Conservation (phyloP, 2,329 filamentous ascomycete genomes). For the Grosmannia clavigera region DNA sequence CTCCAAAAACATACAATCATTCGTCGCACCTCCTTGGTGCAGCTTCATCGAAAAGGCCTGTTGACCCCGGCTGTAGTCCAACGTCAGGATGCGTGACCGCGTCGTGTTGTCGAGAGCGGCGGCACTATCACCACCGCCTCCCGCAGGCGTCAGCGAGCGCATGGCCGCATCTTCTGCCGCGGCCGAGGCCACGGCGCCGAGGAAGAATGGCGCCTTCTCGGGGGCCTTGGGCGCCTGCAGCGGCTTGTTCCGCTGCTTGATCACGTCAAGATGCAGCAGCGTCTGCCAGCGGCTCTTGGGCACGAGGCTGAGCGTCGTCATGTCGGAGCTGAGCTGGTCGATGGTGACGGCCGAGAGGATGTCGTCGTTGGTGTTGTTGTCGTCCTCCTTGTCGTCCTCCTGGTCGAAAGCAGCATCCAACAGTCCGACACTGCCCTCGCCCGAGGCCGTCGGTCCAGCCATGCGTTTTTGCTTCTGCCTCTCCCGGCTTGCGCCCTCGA, state of each 20-base stretch:
- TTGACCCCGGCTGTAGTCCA: conserved; percentile 46
- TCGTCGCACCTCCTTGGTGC: conserved; percentile 36
- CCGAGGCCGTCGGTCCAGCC: conserved; percentile 61
- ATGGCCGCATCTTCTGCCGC: conserved; percentile 5
- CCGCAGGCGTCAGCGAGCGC: conserved; percentile 7
- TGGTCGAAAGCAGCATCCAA: conserved; percentile 65
- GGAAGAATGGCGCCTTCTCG: conserved; percentile 62
- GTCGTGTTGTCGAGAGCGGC: conserved; percentile 4
- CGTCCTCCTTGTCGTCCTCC: conserved; percentile 25
- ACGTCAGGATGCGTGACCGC: conserved; percentile 55
- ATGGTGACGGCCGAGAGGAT: conserved; percentile 42
- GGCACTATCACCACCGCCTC: background rate
- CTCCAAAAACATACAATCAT: conserved; percentile 43
- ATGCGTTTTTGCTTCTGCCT: conserved; percentile 22
- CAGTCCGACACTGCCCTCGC: conserved; percentile 65
- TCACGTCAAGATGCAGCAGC: conserved; percentile 78
- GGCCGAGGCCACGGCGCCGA: conserved; percentile 11
- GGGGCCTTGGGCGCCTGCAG: conserved; percentile 83
- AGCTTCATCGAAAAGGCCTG: conserved; percentile 47
- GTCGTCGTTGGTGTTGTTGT: conserved; percentile 39
- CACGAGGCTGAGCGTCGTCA: conserved; percentile 81
- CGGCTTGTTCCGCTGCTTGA: conserved; percentile 89
- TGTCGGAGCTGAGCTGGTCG: conserved; percentile 69
- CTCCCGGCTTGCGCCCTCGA: conserved; percentile 33
- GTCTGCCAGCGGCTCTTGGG: conserved; percentile 92